phyloP scores from a whole-genome alignment of 176 grass and related monocot species.

The Leersia perrieri region DNA sequence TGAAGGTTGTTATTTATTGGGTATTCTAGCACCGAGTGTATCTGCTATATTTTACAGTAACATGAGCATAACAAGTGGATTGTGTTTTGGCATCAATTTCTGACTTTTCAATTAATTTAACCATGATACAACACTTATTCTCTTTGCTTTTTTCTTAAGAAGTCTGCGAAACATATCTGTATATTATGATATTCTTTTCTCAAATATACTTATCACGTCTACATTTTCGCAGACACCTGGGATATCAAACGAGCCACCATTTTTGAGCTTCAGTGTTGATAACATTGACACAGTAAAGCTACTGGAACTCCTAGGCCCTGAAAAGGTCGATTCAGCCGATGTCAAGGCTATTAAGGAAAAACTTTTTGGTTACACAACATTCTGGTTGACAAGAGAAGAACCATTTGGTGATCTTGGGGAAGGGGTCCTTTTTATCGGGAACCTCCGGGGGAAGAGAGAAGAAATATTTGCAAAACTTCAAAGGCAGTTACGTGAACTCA shows the following conservation, averaged over 20 bases:
- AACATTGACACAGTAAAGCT: conserved; percentile 89
- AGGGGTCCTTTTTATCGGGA: conserved; percentile 92
- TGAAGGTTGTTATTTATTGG: not conserved
- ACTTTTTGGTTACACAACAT: conserved; percentile 96
- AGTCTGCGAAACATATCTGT: not conserved
- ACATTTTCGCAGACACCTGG: conserved; percentile 50
- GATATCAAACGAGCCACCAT: conserved; percentile 46
- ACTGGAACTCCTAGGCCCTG: conserved; percentile 85
- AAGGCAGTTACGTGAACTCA: conserved; percentile 62
- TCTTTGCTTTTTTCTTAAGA: conserved; percentile 1
- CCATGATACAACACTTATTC: not conserved
- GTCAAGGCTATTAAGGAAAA: conserved; percentile 92
- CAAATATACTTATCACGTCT: conserved; percentile 20
- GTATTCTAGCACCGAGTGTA: not conserved
- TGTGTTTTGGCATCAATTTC: not conserved
- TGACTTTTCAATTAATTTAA: not conserved
- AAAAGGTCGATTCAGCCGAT: conserved; percentile 90
- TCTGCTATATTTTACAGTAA: not conserved
- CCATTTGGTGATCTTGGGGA: conserved; percentile 93
- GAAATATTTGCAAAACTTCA: conserved; percentile 89
- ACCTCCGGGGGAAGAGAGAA: conserved; percentile 82
- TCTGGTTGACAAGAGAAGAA: conserved; percentile 98
- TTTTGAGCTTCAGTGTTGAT: conserved; percentile 55
- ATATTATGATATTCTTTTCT: not conserved
- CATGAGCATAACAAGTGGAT: not conserved